These are phyloP conservation scores for Malassezia arunalokei DNA, from an alignment of 1,284 basidiomycete species.

Conservation along the genomic window DNA sequence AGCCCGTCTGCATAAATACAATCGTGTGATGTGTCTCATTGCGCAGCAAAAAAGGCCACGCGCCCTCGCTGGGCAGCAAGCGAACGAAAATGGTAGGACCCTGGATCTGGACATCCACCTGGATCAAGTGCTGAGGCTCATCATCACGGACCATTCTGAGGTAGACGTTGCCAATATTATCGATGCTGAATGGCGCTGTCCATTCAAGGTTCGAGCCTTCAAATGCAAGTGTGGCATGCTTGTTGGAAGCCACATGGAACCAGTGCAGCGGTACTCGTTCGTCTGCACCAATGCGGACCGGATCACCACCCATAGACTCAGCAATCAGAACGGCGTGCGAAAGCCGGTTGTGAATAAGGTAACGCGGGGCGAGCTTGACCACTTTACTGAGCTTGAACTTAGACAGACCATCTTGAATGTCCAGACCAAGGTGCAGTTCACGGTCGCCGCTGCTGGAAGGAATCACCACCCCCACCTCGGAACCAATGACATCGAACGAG, in stretches of 20 bases:
- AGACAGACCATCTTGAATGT: constrained; percentile 82
- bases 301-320: constrained; percentile 59
- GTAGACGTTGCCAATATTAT: constrained; percentile 76
- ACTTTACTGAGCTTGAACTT: constrained; percentile 89
- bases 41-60: constrained; percentile 82
- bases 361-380: constrained; percentile 79
- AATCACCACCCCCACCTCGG: constrained; percentile 72
- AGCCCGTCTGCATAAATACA: constrained; percentile 57
- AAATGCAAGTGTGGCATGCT: constrained; percentile 66
- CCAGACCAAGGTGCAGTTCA: constrained; percentile 75
- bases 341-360: constrained; percentile 75
- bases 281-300: constrained; percentile 46
- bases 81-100: constrained; percentile 80
- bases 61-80: constrained; percentile 56
- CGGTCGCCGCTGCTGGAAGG: constrained; percentile 59
- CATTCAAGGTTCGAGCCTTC: constrained; percentile 73
- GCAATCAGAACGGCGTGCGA: constrained; percentile 63
- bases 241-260: constrained; percentile 53
- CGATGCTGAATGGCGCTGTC: constrained; percentile 79
- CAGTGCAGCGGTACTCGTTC: constrained; percentile 62
- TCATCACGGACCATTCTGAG: constrained; percentile 54
- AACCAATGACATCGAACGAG: constrained; percentile 65
- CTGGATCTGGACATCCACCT: constrained; percentile 71
- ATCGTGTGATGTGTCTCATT: constrained; percentile 72
- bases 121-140: constrained; percentile 54